Evolutionary conservation across 2,329 filamentous ascomycete genomes (phyloP).

Genomic region (Nemania bipapillata): DNA sequence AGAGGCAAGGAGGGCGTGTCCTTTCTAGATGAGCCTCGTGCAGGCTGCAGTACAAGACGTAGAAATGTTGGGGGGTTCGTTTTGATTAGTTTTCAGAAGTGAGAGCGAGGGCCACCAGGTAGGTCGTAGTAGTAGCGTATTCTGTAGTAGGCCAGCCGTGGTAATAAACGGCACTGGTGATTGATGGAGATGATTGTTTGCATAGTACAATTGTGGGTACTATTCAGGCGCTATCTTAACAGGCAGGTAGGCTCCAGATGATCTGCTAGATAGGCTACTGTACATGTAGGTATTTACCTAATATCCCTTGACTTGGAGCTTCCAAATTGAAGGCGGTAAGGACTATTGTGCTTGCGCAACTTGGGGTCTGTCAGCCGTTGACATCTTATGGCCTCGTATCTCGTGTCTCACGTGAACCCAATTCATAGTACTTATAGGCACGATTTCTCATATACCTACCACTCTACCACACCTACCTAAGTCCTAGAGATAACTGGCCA

Average conservation of each 20-base stretch:
- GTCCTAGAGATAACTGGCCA: too few species aligned
- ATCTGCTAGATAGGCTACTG: background rate
- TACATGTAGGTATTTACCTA: background rate
- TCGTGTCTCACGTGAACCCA: background rate
- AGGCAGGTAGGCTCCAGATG: too few species aligned
- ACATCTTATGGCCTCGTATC: slow-evolving; percentile 9
- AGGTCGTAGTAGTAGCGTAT: too few species aligned
- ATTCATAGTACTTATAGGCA: too few species aligned
- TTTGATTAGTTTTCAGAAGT: background rate
- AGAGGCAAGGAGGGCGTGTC: background rate
- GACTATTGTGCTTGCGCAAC: slow-evolving; percentile 2
- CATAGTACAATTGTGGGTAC: background rate
- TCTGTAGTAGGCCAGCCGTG: background rate
- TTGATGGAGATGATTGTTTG: background rate
- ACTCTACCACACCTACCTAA: too few species aligned
- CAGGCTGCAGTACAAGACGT: background rate
- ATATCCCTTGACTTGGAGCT: background rate
- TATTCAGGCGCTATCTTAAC: too few species aligned
- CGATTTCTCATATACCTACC: too few species aligned
- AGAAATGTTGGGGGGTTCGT: background rate
- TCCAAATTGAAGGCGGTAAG: slow-evolving; percentile 24
- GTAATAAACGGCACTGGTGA: background rate
- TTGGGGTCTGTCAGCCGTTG: slow-evolving; percentile 4
- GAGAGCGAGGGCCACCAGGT: background rate
- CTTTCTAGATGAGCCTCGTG: background rate